Conservation (phyloP, 352 stramenopile genomes). For the Hyaloperonospora brassicae region DNA sequence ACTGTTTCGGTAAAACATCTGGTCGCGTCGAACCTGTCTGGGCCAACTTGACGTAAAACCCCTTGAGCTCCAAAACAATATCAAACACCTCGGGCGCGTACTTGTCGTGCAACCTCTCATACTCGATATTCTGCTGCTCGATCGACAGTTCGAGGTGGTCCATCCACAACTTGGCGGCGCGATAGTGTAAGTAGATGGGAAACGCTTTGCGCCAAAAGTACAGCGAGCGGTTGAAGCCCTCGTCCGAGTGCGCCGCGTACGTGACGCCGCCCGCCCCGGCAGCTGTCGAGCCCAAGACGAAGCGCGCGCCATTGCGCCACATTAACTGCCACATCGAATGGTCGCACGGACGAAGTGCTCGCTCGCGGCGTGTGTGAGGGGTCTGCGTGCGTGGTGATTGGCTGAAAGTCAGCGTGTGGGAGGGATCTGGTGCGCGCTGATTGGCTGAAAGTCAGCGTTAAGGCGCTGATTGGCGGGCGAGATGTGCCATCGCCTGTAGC, state of each 20-base stretch:
- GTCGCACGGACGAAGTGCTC: neutral
- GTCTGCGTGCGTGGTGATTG: neutral
- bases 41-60: slow-evolving; percentile 84
- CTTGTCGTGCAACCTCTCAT: slow-evolving; percentile 66
- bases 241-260: slow-evolving; percentile 57
- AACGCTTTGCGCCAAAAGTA: slow-evolving; percentile 86
- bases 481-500: too few relatives aligned
- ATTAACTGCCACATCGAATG: slow-evolving; percentile 33
- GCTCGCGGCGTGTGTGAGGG: too few relatives aligned
- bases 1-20: slow-evolving; percentile 77
- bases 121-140: slow-evolving; percentile 53
- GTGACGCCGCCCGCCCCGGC: slow-evolving; percentile 38
- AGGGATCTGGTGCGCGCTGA: neutral
- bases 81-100: slow-evolving; percentile 74
- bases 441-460: neutral
- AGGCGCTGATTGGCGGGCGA: too few relatives aligned
- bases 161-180: slow-evolving; percentile 67
- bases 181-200: slow-evolving; percentile 83
- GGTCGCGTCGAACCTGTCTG: slow-evolving; percentile 74
- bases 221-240: slow-evolving; percentile 70
- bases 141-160: slow-evolving; percentile 37
- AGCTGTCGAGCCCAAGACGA: slow-evolving; percentile 50
- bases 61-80: slow-evolving; percentile 78
- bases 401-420: neutral
- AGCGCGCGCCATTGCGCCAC: slow-evolving; percentile 45